Evolutionary conservation across 306 rosid species (phyloP), one percentile per base, ranked within the genome.

Genomic region (Comarum palustre): DNA sequence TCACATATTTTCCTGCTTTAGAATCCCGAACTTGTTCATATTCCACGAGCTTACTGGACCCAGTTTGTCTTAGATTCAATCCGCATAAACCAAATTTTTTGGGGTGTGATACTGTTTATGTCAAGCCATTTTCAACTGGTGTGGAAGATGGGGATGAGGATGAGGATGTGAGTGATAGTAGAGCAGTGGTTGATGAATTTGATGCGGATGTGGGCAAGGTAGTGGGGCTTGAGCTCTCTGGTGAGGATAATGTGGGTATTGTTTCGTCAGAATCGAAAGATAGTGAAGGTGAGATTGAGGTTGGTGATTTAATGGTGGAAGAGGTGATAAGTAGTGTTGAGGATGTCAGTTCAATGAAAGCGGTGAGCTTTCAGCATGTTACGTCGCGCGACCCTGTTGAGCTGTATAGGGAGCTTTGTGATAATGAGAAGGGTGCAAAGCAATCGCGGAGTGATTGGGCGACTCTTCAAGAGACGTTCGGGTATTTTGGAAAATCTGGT

Each of bases 401-500:
- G 75, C 66, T 93, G 75, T 93, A 90, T 66, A 68, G 54, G 5
- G 86, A 82, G 78, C 84, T 93, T 57, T 17, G 79, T 27, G 65
- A 75, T 41, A 77, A 42, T 34, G 72, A 79, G 63, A 71, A 8
- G 77, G 82, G 83, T 74, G 79, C 73, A 48, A 77, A 77, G 74
- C 75, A 70, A 73, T 73, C 68, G 5, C 80, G 69, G 60, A 32
- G 72, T 27, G 90, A 89, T 52, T 72, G 79, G 85, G 90, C 84
- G 20, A 55, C 64, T 55, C 66, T 91, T 43, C 39, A 19, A 12
- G 84, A 84, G 55, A 77, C 80, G 42, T 87, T 82, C 69, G 46
- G 45, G 61, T 73, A 27, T 57, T 89, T 93, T 74, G 85, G 74
- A 14, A 73, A 55, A 51, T 90, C 97, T 3, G 94, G 94, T 55